Evolutionary conservation across 2,329 filamentous ascomycete genomes (phyloP).

Genomic region (Cryoendolithus antarcticus): DNA sequence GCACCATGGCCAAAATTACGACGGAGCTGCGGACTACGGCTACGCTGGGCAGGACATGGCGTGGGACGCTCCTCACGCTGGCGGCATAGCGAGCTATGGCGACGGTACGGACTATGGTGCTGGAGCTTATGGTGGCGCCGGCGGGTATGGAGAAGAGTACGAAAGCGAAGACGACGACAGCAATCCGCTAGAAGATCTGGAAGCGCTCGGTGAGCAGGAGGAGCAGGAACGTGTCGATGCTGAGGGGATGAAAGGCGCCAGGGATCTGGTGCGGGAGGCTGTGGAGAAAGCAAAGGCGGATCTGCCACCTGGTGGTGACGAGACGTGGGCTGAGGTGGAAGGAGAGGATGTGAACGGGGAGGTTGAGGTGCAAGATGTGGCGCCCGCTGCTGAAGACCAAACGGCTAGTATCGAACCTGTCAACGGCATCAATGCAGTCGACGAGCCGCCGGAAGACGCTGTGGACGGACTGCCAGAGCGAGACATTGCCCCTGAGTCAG

Average conservation of each 20-base stretch:
- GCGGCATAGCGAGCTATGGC: background rate
- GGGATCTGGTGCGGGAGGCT: conserved; percentile 19
- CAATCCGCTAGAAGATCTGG: conserved; percentile 23
- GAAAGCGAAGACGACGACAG: conserved; percentile 23
- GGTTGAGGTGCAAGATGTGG: no score
- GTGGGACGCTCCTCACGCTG: background rate
- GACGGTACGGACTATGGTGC: conserved; percentile 2
- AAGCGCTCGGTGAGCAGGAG: conserved; percentile 22
- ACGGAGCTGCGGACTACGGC: no score
- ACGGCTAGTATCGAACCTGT: no score
- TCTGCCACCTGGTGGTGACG: background rate
- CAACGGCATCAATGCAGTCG: no score
- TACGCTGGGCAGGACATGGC: conserved; percentile 1
- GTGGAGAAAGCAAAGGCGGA: conserved; percentile 11
- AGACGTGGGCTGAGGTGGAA: no score
- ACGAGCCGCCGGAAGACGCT: no score
- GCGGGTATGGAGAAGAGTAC: conserved; percentile 12
- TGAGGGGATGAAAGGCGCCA: conserved; percentile 19
- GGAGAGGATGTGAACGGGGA: no score
- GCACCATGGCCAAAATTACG: no score
- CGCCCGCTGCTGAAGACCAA: no score
- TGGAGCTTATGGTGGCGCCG: conserved; percentile 11
- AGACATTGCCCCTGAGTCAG: no score
- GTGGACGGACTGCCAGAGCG: no score
- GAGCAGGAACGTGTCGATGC: conserved; percentile 19